Evolutionary conservation across 768 basidiomycete species (phyloP), one percentile per base, ranked within the genome.

Genomic region (Suillus lakei): DNA sequence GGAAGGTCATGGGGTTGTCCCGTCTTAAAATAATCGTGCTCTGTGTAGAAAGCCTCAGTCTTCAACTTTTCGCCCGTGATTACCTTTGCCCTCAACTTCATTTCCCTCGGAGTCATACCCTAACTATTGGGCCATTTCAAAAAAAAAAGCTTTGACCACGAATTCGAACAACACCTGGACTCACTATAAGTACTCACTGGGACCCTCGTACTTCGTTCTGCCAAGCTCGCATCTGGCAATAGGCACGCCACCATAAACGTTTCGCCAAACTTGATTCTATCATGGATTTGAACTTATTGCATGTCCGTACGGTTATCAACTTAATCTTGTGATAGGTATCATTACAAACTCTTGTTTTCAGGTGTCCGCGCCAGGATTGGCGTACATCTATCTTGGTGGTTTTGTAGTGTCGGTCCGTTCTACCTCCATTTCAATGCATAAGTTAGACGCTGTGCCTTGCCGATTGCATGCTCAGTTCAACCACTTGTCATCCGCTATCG

Each of bases 321-420:
- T 15, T 8, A 10, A 36, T 44, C 18, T 6, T 21, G 23, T 5
- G 26, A 43, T 43, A 43, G 38, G 43, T 21, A 21, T 61, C 23
- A 58, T 66, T 54, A 68, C 68, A 68, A 68, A 78, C 73, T 74
- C 67, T 43, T 61, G 36, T 38, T 44, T 44, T 41, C 71, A 91
- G 91, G 80, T 86, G 2, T 83, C 87, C 1, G 70, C 80, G 30
- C 73, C 85, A 1, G 79, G 85, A 28, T 67, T 90, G 66, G 86
- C 86, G 9, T 91, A 91, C 69, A 85, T 86, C 38, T 85, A 85
- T 64, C 73, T 91, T 1, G 90, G 89, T 4, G 89, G 84, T 4
- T 85, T 85, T 59, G 80, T 81, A 32, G 83, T 86, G 34, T 76
- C 78, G 8, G 84, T 85, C 61, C 43, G 81, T 68, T 32, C 56